These are phyloP conservation scores for Aspergillus costaricaensis DNA, from an alignment of 2,329 filamentous ascomycete species.

Conservation along the genomic window DNA sequence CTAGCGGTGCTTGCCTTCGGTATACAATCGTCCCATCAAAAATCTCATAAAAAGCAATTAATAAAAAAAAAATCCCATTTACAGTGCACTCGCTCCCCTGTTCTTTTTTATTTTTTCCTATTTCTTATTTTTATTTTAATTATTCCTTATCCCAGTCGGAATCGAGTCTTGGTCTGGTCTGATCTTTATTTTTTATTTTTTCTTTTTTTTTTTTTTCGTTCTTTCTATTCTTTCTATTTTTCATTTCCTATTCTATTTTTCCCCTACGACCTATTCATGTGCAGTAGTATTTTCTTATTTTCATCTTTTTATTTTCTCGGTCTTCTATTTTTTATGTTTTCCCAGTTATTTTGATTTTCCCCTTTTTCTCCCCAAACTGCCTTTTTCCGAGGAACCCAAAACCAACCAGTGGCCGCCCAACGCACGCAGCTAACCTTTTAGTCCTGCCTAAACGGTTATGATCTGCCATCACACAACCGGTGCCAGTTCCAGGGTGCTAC, in stretches of 20 bases:
- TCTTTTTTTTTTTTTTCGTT: not conserved
- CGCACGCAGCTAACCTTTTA: conserved; percentile 13
- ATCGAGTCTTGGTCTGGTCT: not conserved
- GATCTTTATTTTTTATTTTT: not conserved
- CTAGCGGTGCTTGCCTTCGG: not conserved
- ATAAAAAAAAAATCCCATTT: not conserved
- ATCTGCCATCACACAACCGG: conserved; percentile 18
- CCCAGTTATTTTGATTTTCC: not conserved
- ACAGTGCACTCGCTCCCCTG: not conserved
- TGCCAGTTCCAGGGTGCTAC: not conserved
- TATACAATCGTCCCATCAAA: not conserved
- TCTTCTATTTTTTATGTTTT: not conserved
- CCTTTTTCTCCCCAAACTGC: not conserved
- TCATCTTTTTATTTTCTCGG: not conserved
- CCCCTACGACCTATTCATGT: not conserved
- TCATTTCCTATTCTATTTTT: conserved; percentile 1
- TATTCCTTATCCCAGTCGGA: not conserved
- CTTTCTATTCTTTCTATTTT: not conserved
- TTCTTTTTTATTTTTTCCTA: no score
- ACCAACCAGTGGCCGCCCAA: not conserved
- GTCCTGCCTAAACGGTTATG: conserved; percentile 18
- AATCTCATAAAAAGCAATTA: not conserved
- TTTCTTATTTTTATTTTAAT: no score
- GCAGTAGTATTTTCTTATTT: not conserved
- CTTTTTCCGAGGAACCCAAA: not conserved